phyloP scores from a whole-genome alignment of 2,329 filamentous ascomycete genomes.

The Verruconis gallopava region DNA sequence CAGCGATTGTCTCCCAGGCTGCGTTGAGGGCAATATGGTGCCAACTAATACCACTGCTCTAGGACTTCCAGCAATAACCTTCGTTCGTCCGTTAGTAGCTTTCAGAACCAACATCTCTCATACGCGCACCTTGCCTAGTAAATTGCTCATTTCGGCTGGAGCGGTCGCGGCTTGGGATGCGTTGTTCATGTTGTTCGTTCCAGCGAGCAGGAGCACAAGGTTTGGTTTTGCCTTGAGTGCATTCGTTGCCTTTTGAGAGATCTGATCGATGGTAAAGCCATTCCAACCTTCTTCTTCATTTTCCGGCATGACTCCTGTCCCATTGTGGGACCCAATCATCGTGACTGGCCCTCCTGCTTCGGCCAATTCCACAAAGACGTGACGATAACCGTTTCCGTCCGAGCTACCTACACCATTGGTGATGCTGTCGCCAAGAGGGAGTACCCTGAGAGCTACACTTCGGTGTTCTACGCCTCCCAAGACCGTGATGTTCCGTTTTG shows the following conservation, averaged over 20 bases:
- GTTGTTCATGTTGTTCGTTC: slow-evolving; percentile 28
- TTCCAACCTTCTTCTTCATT: slow-evolving; percentile 35
- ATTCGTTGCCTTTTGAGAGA: slow-evolving; percentile 22
- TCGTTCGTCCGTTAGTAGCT: too few species aligned
- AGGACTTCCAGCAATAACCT: background rate
- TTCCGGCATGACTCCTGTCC: slow-evolving; percentile 27
- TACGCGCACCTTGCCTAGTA: background rate
- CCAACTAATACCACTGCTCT: background rate
- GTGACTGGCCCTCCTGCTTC: slow-evolving; percentile 10
- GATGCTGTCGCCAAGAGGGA: slow-evolving; percentile 27
- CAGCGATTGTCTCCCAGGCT: background rate
- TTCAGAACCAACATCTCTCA: background rate
- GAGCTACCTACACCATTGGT: slow-evolving; percentile 24
- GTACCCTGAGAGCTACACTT: slow-evolving; percentile 13
- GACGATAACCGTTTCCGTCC: slow-evolving; percentile 30
- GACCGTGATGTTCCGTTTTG: background rate
- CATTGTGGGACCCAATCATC: slow-evolving; percentile 30
- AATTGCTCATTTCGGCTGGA: background rate
- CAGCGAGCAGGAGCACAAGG: slow-evolving; percentile 30
- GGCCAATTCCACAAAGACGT: slow-evolving; percentile 21
- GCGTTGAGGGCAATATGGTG: background rate
- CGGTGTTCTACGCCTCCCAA: background rate
- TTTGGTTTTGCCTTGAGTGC: slow-evolving; percentile 21
- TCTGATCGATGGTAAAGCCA: slow-evolving; percentile 29
- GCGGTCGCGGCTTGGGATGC: background rate